Evolutionary conservation across 768 basidiomycete species (phyloP).

Genomic region (Paxillus involutus): DNA sequence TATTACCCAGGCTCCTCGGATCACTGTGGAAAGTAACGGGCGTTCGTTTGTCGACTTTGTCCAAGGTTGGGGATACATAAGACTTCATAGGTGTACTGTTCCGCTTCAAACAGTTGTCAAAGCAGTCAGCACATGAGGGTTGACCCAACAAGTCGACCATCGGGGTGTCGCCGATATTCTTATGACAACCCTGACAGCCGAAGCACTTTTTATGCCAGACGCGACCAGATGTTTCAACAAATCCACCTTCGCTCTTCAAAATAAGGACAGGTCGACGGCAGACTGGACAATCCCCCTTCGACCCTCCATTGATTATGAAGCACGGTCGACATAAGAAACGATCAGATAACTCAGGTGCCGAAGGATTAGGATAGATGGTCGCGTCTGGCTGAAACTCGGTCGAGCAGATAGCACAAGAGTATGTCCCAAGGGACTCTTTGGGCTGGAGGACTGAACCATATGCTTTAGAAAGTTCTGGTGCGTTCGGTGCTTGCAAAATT

Average conservation of each 20-base stretch:
- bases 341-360: slow-evolving; percentile 20
- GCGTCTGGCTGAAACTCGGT: slow-evolving; percentile 74
- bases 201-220: slow-evolving; percentile 87
- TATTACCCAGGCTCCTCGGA: slow-evolving; percentile 47
- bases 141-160: slow-evolving; percentile 83
- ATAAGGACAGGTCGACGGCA: slow-evolving; percentile 73
- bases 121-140: slow-evolving; percentile 79
- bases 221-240: slow-evolving; percentile 65
- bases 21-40: slow-evolving; percentile 46
- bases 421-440: slow-evolving; percentile 67
- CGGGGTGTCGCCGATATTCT: slow-evolving; percentile 69
- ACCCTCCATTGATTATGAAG: slow-evolving; percentile 70
- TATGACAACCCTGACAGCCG: slow-evolving; percentile 69
- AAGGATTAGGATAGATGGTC: slow-evolving; percentile 82
- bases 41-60: slow-evolving; percentile 35
- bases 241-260: slow-evolving; percentile 75
- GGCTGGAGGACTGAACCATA: slow-evolving; percentile 85
- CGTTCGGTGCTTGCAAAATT: slow-evolving; percentile 60
- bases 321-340: slow-evolving; percentile 76
- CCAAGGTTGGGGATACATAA: slow-evolving; percentile 35
- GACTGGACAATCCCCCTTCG: slow-evolving; percentile 67
- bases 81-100: slow-evolving; percentile 39
- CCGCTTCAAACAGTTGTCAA: slow-evolving; percentile 70
- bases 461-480: slow-evolving; percentile 71
- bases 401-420: slow-evolving; percentile 67